Conservation (phyloP, 169 alveolate species). For the Sarcocystis neurona region DNA sequence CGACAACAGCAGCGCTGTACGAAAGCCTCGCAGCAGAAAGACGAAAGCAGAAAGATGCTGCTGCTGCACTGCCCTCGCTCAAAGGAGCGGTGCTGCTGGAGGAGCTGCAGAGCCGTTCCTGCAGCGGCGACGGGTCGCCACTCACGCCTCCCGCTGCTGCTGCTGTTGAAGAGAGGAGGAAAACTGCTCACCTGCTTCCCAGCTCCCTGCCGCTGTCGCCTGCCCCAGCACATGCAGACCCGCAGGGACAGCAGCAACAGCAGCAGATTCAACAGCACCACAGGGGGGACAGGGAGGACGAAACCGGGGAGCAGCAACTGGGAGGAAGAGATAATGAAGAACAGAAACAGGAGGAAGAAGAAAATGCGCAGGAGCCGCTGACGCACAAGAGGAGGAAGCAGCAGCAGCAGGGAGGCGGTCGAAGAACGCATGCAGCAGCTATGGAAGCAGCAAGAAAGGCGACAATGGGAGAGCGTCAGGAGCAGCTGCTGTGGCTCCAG, state of each 20-base stretch:
- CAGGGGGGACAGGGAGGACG: background rate
- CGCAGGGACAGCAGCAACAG: background rate
- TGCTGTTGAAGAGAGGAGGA: too few species aligned
- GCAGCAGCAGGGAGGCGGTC: background rate
- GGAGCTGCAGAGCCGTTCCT: too few species aligned
- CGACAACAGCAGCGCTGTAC: background rate
- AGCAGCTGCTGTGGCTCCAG: background rate
- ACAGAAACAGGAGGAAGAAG: background rate
- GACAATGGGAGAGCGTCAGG: background rate
- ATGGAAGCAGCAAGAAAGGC: background rate
- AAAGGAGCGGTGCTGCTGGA: constrained; percentile 15
- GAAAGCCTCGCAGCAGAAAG: background rate
- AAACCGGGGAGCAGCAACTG: too few species aligned
- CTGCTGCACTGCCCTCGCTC: background rate
- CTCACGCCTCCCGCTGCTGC: too few species aligned
- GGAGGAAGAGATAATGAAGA: background rate
- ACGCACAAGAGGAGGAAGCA: background rate
- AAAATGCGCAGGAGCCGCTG: background rate
- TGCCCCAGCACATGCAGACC: too few species aligned
- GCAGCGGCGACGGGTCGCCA: too few species aligned
- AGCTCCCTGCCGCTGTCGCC: too few species aligned
- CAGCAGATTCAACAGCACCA: background rate
- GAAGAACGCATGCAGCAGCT: background rate
- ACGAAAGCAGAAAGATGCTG: background rate
- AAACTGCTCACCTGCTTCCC: too few species aligned